Evolutionary conservation across 2,329 filamentous ascomycete genomes (phyloP), one percentile per base, ranked within the genome.

Genomic region (Byssothecium circinans): DNA sequence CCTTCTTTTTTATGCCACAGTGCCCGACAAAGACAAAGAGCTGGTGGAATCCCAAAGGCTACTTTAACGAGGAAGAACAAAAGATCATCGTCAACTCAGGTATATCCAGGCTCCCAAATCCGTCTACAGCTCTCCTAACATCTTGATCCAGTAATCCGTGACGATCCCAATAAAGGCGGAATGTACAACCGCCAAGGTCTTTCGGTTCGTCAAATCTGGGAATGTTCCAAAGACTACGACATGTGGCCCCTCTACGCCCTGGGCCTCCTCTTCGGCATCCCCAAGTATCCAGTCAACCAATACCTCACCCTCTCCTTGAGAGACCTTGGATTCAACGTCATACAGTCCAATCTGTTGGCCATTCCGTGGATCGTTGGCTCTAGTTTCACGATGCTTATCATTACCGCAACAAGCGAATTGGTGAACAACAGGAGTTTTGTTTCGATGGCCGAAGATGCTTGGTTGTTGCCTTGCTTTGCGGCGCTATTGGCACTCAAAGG

Each of bases 31-130:
- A 81, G 36, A 89, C 86, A 2, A 52, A 50, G 37, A 46, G 49
- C n/a, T 50, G 49, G 52, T 52, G 49, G 34, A 36, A 42, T 14
- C 34, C 35, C 2, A 78, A 78, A 43, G 83, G 84, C 8, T 85
- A 83, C 82, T 85, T 84, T 62, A 81, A 71, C 1, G 82, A 85
- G 59, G 75, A 75, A 2, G 81, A 88, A 59, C 83, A 87, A 55
- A 77, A 80, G 45, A 86, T 87, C 60, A 81, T 87, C 75, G 77
- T 84, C 25, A 85, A 84, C 52, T 37, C 2, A 41, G 72, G n/a
- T n/a, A n/a, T n/a, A n/a, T n/a, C n/a, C n/a, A n/a, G n/a, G n/a
- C n/a, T n/a, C n/a, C n/a, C n/a, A n/a, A n/a, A n/a, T n/a, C n/a
- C n/a, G n/a, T n/a, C n/a, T n/a, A n/a, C n/a, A n/a, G n/a, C n/a